Evolutionary conservation across 768 basidiomycete genomes (phyloP).

Genomic region (Mycena pura): DNA sequence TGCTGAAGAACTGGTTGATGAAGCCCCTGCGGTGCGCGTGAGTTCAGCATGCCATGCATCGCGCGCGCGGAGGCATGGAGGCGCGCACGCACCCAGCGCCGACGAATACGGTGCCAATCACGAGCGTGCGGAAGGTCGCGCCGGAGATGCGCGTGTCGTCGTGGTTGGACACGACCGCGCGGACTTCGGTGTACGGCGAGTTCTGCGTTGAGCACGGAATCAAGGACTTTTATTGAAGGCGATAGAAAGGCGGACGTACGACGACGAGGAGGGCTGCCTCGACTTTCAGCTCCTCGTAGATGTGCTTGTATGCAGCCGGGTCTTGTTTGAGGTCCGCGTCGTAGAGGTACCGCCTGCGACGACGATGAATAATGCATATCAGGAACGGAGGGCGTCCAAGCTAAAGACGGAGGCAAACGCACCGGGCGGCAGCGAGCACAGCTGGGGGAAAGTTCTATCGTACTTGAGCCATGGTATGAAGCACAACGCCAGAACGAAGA

Average conservation of each 20-base stretch:
- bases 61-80: no score
- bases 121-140: slow-evolving; percentile 57
- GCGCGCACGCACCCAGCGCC: slow-evolving; percentile 16
- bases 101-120: slow-evolving; percentile 38
- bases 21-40: no score
- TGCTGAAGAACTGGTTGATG: slow-evolving; percentile 40
- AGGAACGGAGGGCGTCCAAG: background rate
- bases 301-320: slow-evolving; percentile 21
- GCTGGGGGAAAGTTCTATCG: slow-evolving; percentile 21
- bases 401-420: background rate
- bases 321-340: slow-evolving; percentile 25
- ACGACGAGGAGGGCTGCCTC: slow-evolving; percentile 36
- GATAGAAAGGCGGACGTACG: slow-evolving; percentile 18
- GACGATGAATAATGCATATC: background rate
- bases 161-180: slow-evolving; percentile 62
- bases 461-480: background rate
- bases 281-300: slow-evolving; percentile 34
- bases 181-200: slow-evolving; percentile 68
- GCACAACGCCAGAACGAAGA: background rate
- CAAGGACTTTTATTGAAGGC: background rate
- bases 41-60: no score
- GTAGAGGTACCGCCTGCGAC: slow-evolving; percentile 23
- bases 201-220: no score
- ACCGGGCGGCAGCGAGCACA: slow-evolving; percentile 8
- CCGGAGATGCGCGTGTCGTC: slow-evolving; percentile 61